Percentiles rank a stretch among this genome's conserved stretches.
Conservation (phyloP, 345 rosid genomes). For the Eucalyptus pauciflora region DNA sequence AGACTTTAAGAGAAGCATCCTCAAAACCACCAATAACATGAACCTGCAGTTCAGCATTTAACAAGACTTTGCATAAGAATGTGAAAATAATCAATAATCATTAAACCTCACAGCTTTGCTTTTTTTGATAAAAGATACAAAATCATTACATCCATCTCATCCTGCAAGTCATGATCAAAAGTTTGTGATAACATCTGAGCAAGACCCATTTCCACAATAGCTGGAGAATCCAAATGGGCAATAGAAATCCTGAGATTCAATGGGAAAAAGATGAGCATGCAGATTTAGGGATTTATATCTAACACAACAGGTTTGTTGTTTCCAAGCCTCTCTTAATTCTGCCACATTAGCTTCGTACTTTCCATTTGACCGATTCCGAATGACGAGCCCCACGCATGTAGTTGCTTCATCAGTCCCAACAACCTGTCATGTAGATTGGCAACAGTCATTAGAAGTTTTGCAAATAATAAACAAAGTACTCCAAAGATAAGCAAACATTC, state of each 20-base stretch:
- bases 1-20: slow-evolving; percentile 47
- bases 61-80: neutral
- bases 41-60: slow-evolving; percentile 40
- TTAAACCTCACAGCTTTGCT: neutral
- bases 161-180: slow-evolving; percentile 15
- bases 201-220: slow-evolving; percentile 52
- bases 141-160: slow-evolving; percentile 56
- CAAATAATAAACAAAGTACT: neutral
- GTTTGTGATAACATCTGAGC: slow-evolving; percentile 54
- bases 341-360: slow-evolving; percentile 29
- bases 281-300: neutral
- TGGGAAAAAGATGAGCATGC: neutral
- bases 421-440: slow-evolving; percentile 22
- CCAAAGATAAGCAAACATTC: neutral
- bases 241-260: slow-evolving; percentile 58
- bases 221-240: slow-evolving; percentile 75
- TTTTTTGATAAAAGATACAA: neutral
- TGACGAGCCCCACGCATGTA: slow-evolving; percentile 70
- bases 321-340: neutral
- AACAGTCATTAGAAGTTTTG: neutral
- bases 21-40: slow-evolving; percentile 81
- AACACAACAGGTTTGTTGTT: neutral
- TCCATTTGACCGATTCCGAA: slow-evolving; percentile 56
- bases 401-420: slow-evolving; percentile 90
- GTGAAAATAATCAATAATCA: neutral